Evolutionary conservation across 805 yeast species (phyloP).

Genomic region (Schizosaccharomyces octosporus): DNA sequence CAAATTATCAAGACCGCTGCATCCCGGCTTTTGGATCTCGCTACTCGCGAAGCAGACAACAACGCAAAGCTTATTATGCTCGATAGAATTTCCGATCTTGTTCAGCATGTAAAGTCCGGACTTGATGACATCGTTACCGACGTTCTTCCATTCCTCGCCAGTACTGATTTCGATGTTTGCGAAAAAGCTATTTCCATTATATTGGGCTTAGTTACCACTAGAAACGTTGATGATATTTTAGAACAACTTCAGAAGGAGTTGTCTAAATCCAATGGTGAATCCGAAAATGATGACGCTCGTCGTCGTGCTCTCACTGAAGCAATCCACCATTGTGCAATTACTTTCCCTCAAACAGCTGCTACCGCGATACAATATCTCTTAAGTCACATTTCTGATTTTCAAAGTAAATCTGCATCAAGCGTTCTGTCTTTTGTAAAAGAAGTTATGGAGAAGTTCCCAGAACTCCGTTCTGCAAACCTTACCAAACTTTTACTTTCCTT

Average conservation of each 20-base stretch:
- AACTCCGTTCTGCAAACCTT: slow-evolving; percentile 40
- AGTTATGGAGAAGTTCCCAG: slow-evolving; percentile 77
- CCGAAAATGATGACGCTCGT: slow-evolving; percentile 50
- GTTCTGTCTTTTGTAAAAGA: slow-evolving; percentile 82
- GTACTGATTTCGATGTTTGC: slow-evolving; percentile 80
- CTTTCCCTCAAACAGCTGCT: slow-evolving; percentile 75
- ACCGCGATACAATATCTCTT: slow-evolving; percentile 68
- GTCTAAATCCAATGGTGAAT: slow-evolving; percentile 39
- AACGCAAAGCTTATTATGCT: slow-evolving; percentile 81
- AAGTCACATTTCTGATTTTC: slow-evolving; percentile 66
- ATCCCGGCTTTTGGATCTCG: slow-evolving; percentile 60
- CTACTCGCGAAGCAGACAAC: slow-evolving; percentile 81
- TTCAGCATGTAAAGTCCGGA: slow-evolving; percentile 51
- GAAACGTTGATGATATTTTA: slow-evolving; percentile 84
- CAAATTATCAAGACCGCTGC: slow-evolving; percentile 57
- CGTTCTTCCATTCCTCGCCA: slow-evolving; percentile 57
- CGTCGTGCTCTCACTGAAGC: slow-evolving; percentile 71
- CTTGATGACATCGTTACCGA: slow-evolving; percentile 68
- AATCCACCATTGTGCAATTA: slow-evolving; percentile 69
- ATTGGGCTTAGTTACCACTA: slow-evolving; percentile 52
- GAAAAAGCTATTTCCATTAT: slow-evolving; percentile 66
- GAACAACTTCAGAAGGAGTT: slow-evolving; percentile 80
- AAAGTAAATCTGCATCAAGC: slow-evolving; percentile 66
- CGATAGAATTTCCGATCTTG: slow-evolving; percentile 59
- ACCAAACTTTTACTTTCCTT: slow-evolving; percentile 36